Percentiles rank a stretch among this genome's conserved stretches.
Conservation (phyloP, 1,284 basidiomycete species). For the Boletellus deceptivus region DNA sequence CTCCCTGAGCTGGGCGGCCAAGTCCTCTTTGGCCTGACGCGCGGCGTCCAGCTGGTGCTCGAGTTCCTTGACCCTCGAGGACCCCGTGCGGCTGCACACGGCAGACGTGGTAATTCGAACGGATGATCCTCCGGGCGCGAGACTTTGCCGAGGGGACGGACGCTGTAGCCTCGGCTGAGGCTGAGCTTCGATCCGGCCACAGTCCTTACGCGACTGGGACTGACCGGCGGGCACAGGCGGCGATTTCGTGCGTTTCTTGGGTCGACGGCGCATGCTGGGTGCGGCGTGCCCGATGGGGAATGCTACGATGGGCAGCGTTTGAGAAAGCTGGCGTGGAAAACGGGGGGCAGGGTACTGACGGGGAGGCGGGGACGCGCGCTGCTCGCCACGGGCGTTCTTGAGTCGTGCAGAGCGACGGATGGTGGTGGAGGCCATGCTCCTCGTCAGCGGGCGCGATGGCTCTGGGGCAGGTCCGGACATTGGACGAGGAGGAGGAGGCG, state of each 20-base stretch:
- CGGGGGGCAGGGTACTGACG: not conserved
- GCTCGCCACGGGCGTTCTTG: not conserved
- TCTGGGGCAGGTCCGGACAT: slow-evolving; percentile 9
- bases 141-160: slow-evolving; percentile 3
- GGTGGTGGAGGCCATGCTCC: slow-evolving; percentile 18
- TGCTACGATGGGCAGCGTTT: slow-evolving; percentile 6
- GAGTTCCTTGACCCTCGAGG: slow-evolving; percentile 24
- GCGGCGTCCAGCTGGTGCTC: slow-evolving; percentile 38
- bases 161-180: not conserved
- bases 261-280: not conserved
- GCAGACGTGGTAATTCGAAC: not conserved
- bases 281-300: not conserved
- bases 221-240: not conserved
- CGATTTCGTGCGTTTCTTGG: slow-evolving; percentile 10
- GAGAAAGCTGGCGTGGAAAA: not conserved
- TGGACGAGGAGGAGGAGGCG: not conserved
- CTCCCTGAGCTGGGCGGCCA: slow-evolving; percentile 38
- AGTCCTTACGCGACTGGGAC: slow-evolving; percentile 13
- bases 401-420: slow-evolving; percentile 28
- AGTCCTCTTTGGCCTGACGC: slow-evolving; percentile 40
- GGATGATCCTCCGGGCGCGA: not conserved
- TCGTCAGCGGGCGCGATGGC: slow-evolving; percentile 19
- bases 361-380: not conserved
- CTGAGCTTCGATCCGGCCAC: slow-evolving; percentile 12
- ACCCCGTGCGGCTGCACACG: not conserved